Percentiles rank a stretch among this genome's conserved stretches.
Evolutionary conservation across 805 yeast genomes (phyloP).

Genomic region (Blastobotrys americana): DNA sequence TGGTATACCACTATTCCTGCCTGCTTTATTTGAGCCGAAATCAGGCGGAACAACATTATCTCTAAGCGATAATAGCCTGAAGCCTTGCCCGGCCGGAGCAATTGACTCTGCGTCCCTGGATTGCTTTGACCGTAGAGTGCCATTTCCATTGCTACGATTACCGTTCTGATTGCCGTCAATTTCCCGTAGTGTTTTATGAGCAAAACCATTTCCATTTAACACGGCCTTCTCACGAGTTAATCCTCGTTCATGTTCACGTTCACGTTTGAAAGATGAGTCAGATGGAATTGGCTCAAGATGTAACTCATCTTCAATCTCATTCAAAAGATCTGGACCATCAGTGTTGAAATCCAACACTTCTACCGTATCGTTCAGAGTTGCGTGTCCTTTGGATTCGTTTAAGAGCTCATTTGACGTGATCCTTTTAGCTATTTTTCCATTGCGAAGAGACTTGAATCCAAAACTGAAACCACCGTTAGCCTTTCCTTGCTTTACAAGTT

Average conservation of each 20-base stretch:
- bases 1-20: conserved; percentile 1
- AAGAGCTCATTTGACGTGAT: too few species aligned
- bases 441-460: neutral
- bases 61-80: conserved; percentile 5
- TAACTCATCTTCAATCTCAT: neutral
- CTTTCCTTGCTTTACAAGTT: neutral
- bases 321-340: neutral
- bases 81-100: neutral
- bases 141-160: neutral
- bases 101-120: neutral
- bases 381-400: neutral
- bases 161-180: neutral
- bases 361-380: neutral
- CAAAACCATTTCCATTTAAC: neutral
- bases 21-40: conserved; percentile 1
- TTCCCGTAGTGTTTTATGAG: neutral
- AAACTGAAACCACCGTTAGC: neutral
- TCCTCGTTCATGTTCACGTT: neutral
- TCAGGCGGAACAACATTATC: neutral
- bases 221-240: neutral
- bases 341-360: neutral
- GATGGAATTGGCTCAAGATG: neutral
- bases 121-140: neutral
- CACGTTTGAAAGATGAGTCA: conserved; percentile 4
- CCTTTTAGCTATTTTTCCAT: too few species aligned